phyloP scores from a whole-genome alignment of 495 filamentous ascomycete species.

The Podospora tetraspora region DNA sequence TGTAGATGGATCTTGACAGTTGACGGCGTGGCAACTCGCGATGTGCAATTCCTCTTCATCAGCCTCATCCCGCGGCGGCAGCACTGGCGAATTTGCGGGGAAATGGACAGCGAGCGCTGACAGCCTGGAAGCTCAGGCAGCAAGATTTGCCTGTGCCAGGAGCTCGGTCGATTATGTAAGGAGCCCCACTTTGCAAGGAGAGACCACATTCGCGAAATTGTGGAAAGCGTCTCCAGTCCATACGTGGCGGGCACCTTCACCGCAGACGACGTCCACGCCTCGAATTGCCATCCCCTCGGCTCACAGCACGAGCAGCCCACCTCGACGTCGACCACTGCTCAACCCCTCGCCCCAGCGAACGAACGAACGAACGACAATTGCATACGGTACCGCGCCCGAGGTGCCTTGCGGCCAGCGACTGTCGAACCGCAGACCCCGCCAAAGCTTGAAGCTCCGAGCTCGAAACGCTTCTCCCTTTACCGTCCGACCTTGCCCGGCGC shows the following conservation, averaged over 20 bases:
- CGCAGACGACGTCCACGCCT: conserved; percentile 11
- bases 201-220: conserved; percentile 36
- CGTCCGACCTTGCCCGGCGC: not conserved
- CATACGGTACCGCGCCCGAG: not conserved
- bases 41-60: not conserved
- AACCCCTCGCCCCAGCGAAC: not conserved
- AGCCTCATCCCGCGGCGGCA: not conserved
- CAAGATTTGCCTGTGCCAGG: too few species aligned
- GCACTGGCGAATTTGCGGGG: not conserved
- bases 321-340: not conserved
- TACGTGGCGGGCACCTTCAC: conserved; percentile 30
- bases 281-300: conserved; percentile 7
- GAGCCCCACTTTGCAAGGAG: conserved; percentile 14
- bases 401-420: conserved; percentile 13
- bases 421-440: conserved; percentile 22
- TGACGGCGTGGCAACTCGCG: not conserved
- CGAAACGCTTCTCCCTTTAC: conserved; percentile 6
- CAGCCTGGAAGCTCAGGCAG: conserved; percentile 9
- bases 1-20: not conserved
- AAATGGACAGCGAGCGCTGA: not conserved
- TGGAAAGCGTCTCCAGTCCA: conserved; percentile 22
- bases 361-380: conserved; percentile 3
- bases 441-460: conserved; percentile 26
- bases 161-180: conserved; percentile 33
- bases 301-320: conserved; percentile 1